phyloP scores from a whole-genome alignment of 2,329 filamentous ascomycete genomes.

The Chrysoporthe austroafricana region DNA sequence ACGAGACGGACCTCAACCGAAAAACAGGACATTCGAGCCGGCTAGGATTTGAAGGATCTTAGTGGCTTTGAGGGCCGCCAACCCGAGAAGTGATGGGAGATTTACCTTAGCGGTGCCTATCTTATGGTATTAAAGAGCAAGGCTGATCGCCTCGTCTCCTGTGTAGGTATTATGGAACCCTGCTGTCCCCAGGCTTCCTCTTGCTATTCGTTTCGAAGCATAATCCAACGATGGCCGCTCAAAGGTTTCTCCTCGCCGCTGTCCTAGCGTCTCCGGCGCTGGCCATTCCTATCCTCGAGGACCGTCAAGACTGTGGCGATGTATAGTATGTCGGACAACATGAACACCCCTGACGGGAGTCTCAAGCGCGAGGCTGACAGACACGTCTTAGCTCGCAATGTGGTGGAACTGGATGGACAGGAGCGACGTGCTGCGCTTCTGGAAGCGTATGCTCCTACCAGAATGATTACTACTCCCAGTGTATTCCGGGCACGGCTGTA shows the following conservation, averaged over 20 bases:
- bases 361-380: neutral
- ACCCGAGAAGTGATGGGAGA: neutral
- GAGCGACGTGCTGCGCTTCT: conserved; percentile 48
- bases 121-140: neutral
- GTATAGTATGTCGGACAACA: conserved; percentile 36
- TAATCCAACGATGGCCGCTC: conserved; percentile 32
- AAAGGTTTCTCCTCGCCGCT: conserved; percentile 38
- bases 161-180: neutral
- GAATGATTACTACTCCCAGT: conserved; percentile 46
- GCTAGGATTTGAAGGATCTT: neutral
- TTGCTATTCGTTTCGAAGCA: neutral
- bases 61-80: conserved; percentile 6
- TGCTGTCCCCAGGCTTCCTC: neutral
- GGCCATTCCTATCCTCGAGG: conserved; percentile 8
- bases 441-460: conserved; percentile 43
- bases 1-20: neutral
- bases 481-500: conserved; percentile 34
- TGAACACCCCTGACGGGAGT: neutral
- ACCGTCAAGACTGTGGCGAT: conserved; percentile 12
- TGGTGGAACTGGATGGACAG: conserved; percentile 49
- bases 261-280: conserved; percentile 37
- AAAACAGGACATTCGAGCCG: neutral
- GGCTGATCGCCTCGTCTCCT: conserved; percentile 1
- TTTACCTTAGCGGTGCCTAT: neutral
- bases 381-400: conserved; percentile 43